These are phyloP conservation scores for Taxillus chinensis DNA, from an alignment of 164 flowering plant genomes.

Conservation along the genomic window DNA sequence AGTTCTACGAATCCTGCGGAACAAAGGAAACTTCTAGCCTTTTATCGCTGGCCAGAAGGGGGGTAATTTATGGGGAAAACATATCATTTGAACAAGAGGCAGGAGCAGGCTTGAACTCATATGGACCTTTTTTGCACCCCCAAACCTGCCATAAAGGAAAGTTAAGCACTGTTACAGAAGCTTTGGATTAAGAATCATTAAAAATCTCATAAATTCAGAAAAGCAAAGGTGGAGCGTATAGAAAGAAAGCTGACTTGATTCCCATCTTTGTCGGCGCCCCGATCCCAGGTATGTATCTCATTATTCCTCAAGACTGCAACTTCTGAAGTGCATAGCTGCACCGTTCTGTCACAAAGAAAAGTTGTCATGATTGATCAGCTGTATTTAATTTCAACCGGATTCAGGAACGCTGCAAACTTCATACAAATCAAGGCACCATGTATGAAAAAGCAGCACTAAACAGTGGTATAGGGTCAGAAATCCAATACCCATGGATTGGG, in stretches of 20 bases:
- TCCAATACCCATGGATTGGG: slow-evolving; percentile 86
- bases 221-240: background rate
- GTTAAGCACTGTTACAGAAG: background rate
- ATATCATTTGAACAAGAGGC: slow-evolving; percentile 44
- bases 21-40: slow-evolving; percentile 69
- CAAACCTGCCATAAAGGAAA: slow-evolving; percentile 55
- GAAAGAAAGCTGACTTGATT: slow-evolving; percentile 59
- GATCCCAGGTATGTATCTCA: slow-evolving; percentile 81
- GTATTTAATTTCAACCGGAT: too few relatives aligned
- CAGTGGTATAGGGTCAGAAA: too few relatives aligned
- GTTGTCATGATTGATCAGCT: background rate
- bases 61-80: slow-evolving; percentile 40
- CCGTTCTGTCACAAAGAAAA: slow-evolving; percentile 49
- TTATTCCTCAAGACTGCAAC: slow-evolving; percentile 67
- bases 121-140: slow-evolving; percentile 93
- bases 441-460: too few relatives aligned
- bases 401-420: too few relatives aligned
- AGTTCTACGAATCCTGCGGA: slow-evolving; percentile 34
- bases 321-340: slow-evolving; percentile 79
- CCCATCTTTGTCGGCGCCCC: slow-evolving; percentile 85
- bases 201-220: background rate
- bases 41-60: slow-evolving; percentile 37
- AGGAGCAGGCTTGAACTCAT: slow-evolving; percentile 93
- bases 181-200: background rate
- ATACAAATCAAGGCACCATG: too few relatives aligned